A percentile compares a stretch with the other conserved stretches of the same genome.
phyloP scores from a whole-genome alignment of 2,329 filamentous ascomycete species.

The Curvularia verruculosa region DNA sequence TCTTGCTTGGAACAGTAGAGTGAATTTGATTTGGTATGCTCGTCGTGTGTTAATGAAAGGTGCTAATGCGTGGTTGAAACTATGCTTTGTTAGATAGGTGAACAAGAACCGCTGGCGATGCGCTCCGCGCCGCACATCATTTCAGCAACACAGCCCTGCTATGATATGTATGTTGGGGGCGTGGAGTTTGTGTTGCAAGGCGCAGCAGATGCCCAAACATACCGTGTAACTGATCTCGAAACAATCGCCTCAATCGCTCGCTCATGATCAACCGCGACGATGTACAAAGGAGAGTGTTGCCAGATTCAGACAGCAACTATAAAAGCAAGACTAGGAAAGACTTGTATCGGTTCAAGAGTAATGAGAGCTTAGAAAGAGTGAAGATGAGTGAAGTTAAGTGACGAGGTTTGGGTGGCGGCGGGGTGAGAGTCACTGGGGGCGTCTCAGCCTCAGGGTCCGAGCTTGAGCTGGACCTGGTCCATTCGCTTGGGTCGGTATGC shows the following conservation, averaged over 20 bases:
- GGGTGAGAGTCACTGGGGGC: slow-evolving; percentile 19
- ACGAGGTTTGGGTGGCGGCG: slow-evolving; percentile 18
- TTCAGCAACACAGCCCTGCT: background rate
- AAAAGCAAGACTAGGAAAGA: slow-evolving; percentile 9
- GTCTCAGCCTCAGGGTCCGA: slow-evolving; percentile 24
- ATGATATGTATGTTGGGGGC: background rate
- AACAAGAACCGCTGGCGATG: slow-evolving; percentile 4
- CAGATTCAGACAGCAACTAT: slow-evolving; percentile 15
- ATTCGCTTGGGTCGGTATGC: slow-evolving; percentile 20
- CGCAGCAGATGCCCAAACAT: slow-evolving; percentile 22
- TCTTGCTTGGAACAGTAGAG: background rate
- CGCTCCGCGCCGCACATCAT: background rate
- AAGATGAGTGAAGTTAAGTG: slow-evolving; percentile 15
- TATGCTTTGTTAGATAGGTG: slow-evolving; percentile 20
- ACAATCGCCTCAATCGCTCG: slow-evolving; percentile 37
- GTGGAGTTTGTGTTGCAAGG: background rate
- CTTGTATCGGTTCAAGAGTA: slow-evolving; percentile 9
- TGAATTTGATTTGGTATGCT: slow-evolving; percentile 1
- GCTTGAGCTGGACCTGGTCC: slow-evolving; percentile 12
- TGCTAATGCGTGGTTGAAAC: slow-evolving; percentile 26
- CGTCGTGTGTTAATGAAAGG: slow-evolving; percentile 5
- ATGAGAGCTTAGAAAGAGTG: slow-evolving; percentile 11
- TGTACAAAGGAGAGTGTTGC: slow-evolving; percentile 16
- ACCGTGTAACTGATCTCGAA: slow-evolving; percentile 37
- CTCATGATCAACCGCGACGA: slow-evolving; percentile 38